These are phyloP conservation scores for Citrus unshiu DNA, from an alignment of 345 rosid genomes.

Conservation along the genomic window DNA sequence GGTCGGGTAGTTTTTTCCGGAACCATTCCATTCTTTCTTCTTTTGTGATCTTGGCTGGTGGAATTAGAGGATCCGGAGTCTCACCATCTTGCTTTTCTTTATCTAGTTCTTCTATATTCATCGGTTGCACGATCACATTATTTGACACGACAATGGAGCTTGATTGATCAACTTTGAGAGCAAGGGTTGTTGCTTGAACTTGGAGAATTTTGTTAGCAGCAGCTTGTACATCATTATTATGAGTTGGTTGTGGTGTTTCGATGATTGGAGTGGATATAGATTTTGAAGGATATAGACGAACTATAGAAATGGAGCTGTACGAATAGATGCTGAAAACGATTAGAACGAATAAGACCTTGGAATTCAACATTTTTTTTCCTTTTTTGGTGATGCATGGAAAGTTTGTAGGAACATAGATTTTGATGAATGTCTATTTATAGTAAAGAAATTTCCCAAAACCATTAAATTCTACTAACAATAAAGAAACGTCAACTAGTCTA, in stretches of 20 bases:
- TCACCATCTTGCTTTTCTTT: slow-evolving; percentile 1
- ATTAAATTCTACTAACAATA: neutral
- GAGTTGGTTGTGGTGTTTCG: neutral
- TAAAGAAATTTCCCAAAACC: too few relatives aligned
- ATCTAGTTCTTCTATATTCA: slow-evolving; percentile 7
- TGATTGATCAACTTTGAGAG: neutral
- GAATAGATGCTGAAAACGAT: slow-evolving; percentile 23
- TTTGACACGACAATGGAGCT: neutral
- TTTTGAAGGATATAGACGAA: neutral
- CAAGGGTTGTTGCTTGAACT: neutral
- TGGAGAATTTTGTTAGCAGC: neutral
- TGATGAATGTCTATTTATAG: neutral
- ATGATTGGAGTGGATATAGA: neutral
- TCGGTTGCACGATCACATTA: neutral
- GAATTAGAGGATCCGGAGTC: slow-evolving; percentile 34
- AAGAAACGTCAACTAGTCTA: too few relatives aligned
- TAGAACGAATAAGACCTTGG: slow-evolving; percentile 10
- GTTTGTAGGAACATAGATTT: neutral
- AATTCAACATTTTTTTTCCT: neutral
- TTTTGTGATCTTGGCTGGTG: slow-evolving; percentile 39
- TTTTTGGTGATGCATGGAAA: neutral
- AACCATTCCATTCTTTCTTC: slow-evolving; percentile 57
- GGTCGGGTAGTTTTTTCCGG: slow-evolving; percentile 36
- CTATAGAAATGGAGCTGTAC: neutral
- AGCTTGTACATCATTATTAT: neutral